Evolutionary conservation across 2,329 filamentous ascomycete genomes (phyloP).

Genomic region (Aspergillus novoparasiticus): DNA sequence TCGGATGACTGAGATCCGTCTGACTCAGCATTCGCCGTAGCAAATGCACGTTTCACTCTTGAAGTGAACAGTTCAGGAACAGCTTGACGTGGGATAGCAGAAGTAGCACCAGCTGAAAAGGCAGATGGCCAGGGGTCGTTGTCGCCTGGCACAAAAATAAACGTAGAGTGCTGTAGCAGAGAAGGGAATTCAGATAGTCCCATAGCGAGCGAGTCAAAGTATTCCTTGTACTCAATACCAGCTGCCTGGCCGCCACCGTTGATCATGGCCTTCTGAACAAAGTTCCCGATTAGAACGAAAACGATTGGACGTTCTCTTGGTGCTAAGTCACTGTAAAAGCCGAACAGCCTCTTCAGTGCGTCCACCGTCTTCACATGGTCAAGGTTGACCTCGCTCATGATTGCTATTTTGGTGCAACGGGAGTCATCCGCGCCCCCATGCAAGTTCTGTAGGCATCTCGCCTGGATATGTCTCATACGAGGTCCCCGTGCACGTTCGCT

Average conservation of each 20-base stretch:
- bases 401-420: slow-evolving; percentile 60
- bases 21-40: slow-evolving; percentile 72
- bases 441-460: slow-evolving; percentile 59
- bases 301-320: slow-evolving; percentile 70
- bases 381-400: slow-evolving; percentile 83
- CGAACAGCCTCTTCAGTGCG: slow-evolving; percentile 77
- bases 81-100: slow-evolving; percentile 50
- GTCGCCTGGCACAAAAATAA: slow-evolving; percentile 92
- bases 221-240: slow-evolving; percentile 95
- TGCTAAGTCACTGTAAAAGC: slow-evolving; percentile 68
- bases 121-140: slow-evolving; percentile 96
- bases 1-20: slow-evolving; percentile 54
- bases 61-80: slow-evolving; percentile 91
- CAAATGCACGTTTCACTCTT: slow-evolving; percentile 78
- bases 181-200: slow-evolving; percentile 80
- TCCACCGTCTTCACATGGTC: slow-evolving; percentile 81
- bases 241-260: slow-evolving; percentile 71
- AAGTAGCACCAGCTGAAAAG: slow-evolving; percentile 59
- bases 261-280: slow-evolving; percentile 62
- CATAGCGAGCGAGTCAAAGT: slow-evolving; percentile 84
- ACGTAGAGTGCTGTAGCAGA: slow-evolving; percentile 76
- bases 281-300: slow-evolving; percentile 86
- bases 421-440: slow-evolving; percentile 29
- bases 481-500: slow-evolving; percentile 81
- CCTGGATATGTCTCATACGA: slow-evolving; percentile 80